Evolutionary conservation across 345 rosid species (phyloP).

Genomic region (Linum trigynum): DNA sequence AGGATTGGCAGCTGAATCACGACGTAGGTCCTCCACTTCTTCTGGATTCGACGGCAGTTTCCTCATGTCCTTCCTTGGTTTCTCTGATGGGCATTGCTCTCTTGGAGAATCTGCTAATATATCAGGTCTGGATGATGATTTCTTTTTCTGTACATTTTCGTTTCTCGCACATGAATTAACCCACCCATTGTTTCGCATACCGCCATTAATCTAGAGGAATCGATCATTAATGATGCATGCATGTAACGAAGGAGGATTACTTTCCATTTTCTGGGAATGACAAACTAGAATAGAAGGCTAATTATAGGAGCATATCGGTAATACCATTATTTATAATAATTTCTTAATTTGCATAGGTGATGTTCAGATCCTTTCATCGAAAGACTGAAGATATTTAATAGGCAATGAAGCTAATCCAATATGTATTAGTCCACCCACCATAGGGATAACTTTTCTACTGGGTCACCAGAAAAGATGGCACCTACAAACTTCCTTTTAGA

Average conservation of each 20-base stretch:
- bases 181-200: background rate
- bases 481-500: background rate
- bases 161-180: background rate
- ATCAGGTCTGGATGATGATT: background rate
- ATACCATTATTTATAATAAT: no score
- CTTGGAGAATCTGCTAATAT: slow-evolving; percentile 48
- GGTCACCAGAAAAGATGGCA: background rate
- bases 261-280: no score
- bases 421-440: background rate
- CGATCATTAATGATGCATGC: background rate
- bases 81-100: slow-evolving; percentile 35
- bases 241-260: no score
- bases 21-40: slow-evolving; percentile 92
- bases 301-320: no score
- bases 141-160: background rate
- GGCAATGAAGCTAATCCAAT: no score
- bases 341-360: no score
- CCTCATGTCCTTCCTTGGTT: slow-evolving; percentile 30
- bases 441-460: background rate
- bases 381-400: background rate
- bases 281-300: no score
- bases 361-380: background rate
- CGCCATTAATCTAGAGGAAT: background rate
- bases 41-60: slow-evolving; percentile 83
- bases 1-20: slow-evolving; percentile 71